phyloP scores from a whole-genome alignment of 2,329 filamentous ascomycete genomes.

The Huntiella decipiens region DNA sequence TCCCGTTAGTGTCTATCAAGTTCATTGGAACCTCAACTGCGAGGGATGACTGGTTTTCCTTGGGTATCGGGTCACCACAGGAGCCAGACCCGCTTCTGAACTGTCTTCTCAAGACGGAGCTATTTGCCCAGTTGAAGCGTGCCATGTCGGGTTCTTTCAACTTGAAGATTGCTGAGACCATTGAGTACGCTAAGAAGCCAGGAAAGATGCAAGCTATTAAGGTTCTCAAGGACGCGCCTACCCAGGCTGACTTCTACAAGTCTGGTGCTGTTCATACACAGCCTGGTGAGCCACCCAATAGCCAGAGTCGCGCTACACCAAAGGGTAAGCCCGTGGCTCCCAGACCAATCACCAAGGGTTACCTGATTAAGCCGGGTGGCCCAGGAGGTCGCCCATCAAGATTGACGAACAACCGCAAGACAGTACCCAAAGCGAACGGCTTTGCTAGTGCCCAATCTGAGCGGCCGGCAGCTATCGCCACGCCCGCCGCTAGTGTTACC shows the following conservation, averaged over 20 bases:
- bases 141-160: conserved; percentile 64
- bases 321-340: conserved; percentile 71
- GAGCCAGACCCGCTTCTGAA: conserved; percentile 86
- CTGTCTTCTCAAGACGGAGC: conserved; percentile 90
- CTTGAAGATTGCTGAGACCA: conserved; percentile 62
- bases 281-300: conserved; percentile 65
- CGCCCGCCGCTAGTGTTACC: conserved; percentile 8
- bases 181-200: conserved; percentile 96
- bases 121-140: conserved; percentile 79
- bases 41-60: conserved; percentile 92
- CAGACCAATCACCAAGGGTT: conserved; percentile 81
- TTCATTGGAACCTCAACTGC: conserved; percentile 62
- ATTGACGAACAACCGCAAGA: conserved; percentile 31
- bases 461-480: conserved; percentile 13
- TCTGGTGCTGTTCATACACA: conserved; percentile 78
- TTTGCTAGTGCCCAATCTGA: conserved; percentile 15
- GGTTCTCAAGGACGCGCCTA: conserved; percentile 67
- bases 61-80: conserved; percentile 75
- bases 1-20: conserved; percentile 76
- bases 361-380: conserved; percentile 80
- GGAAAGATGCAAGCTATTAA: conserved; percentile 81
- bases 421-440: conserved; percentile 25
- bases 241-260: conserved; percentile 74
- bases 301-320: conserved; percentile 66
- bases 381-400: conserved; percentile 65